These are phyloP conservation scores for Phytophthora ohioensis DNA, from an alignment of 352 stramenopile species.

Conservation along the genomic window DNA sequence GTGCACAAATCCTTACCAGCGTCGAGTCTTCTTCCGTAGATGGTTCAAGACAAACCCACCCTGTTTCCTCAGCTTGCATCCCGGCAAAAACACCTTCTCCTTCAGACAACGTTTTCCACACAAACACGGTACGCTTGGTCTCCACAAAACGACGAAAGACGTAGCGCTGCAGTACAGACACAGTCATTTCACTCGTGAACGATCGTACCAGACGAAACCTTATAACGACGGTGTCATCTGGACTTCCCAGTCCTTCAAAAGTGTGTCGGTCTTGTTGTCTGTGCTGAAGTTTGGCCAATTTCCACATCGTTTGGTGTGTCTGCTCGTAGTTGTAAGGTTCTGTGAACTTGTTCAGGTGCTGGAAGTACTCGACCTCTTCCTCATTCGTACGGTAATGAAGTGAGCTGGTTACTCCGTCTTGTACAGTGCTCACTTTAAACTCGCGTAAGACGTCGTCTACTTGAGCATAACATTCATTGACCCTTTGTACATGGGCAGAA, in stretches of 20 bases:
- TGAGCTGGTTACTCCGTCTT: slow-evolving; percentile 11
- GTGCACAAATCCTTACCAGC: slow-evolving; percentile 21
- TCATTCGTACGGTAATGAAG: not conserved
- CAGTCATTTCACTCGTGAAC: slow-evolving; percentile 11
- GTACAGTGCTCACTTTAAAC: slow-evolving; percentile 1
- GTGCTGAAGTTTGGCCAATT: slow-evolving; percentile 19
- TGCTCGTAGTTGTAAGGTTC: slow-evolving; percentile 25
- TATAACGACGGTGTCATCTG: slow-evolving; percentile 37
- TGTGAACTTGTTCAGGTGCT: slow-evolving; percentile 25
- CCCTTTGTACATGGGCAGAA: not conserved
- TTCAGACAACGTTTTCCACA: slow-evolving; percentile 56
- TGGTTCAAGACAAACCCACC: slow-evolving; percentile 51
- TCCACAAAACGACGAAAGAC: slow-evolving; percentile 45
- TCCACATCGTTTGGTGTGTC: slow-evolving; percentile 20
- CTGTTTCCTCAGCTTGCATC: slow-evolving; percentile 60
- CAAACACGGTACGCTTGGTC: slow-evolving; percentile 45
- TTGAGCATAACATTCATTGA: slow-evolving; percentile 8
- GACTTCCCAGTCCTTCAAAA: slow-evolving; percentile 9
- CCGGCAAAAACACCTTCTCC: slow-evolving; percentile 42
- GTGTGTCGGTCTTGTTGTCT: slow-evolving; percentile 25
- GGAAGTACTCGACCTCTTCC: slow-evolving; percentile 14
- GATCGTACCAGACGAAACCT: slow-evolving; percentile 35
- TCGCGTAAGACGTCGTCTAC: slow-evolving; percentile 12
- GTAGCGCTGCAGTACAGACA: slow-evolving; percentile 25
- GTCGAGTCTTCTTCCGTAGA: slow-evolving; percentile 15